Evolutionary conservation across 106 monocot genomes (phyloP), one percentile per base, ranked within the genome.

Genomic region (Dioscorea alata): DNA sequence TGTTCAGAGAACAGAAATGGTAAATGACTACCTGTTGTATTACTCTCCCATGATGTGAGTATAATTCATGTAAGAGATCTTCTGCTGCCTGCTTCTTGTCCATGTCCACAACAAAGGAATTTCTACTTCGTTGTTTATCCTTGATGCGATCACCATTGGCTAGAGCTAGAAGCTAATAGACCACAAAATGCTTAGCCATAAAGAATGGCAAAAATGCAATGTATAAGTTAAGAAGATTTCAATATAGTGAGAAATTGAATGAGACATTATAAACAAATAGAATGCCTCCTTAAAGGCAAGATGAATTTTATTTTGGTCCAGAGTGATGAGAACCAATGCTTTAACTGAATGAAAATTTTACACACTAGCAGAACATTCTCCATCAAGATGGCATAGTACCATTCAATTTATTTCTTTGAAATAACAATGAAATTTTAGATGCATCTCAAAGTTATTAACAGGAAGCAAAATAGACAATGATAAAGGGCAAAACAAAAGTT

Each of bases 61-160:
- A 85, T 65, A 99, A 68, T 49, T 90, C 97, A 77, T 78, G 81
- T 58, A 99, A 77, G 48, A 99, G 80, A 80, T 90, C 90, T 61
- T 92, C 97, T 50, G 97, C 92, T 56, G 97, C 89, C 51, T 70
- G 71, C 77, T 99, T 99, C 73, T 99, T 99, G 66, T 99, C 97
- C 71, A 92, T 81, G 70, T 99, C 97, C 23, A 99, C 91, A 74
- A 99, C 57, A 77, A 99, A 99, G 33, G 92, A 92, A 78, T 81
- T 92, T 82, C 85, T 78, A 73, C 83, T 99, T 23, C 92, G 53
- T 59, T 92, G 97, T 66, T 87, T 99, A 82, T 99, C 89, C 82
- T 99, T 99, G 57, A 99, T 84, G 18, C 97, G 86, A 60, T 99
- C 89, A 33, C 97, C 97, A 81, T 99, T 99, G 74, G 97, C 97